Conservation (phyloP, 768 basidiomycete genomes). For the Favolaschia claudopus region DNA sequence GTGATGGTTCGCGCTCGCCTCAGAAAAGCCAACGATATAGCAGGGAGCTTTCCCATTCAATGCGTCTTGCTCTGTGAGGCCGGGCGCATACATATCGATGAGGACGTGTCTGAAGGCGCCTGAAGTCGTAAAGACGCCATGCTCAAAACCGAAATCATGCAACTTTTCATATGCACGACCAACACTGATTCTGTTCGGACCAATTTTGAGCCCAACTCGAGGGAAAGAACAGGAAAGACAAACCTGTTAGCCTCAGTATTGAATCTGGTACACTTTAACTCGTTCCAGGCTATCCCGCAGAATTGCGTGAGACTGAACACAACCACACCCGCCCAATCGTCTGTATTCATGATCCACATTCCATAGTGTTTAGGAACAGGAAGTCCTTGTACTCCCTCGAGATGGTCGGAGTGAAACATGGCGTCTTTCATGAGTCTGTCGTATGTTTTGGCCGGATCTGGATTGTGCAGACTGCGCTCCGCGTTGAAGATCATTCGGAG, state of each 20-base stretch:
- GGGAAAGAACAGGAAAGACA: not conserved
- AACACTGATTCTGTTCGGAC: slow-evolving; percentile 5
- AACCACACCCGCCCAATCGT: slow-evolving; percentile 11
- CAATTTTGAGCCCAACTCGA: no score
- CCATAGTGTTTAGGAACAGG: slow-evolving; percentile 9
- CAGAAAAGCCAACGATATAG: slow-evolving; percentile 13
- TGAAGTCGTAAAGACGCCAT: not conserved
- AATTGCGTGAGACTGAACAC: slow-evolving; percentile 14
- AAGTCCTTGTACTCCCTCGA: not conserved
- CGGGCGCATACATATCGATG: not conserved
- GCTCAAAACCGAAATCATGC: not conserved
- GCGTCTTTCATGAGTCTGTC: slow-evolving; percentile 5
- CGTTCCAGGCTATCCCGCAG: slow-evolving; percentile 5
- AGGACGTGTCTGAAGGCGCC: not conserved
- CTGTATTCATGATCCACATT: slow-evolving; percentile 11
- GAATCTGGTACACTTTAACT: not conserved
- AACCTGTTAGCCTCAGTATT: slow-evolving; percentile 10
- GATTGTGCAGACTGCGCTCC: not conserved
- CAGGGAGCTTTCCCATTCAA: slow-evolving; percentile 1
- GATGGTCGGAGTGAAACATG: slow-evolving; percentile 6
- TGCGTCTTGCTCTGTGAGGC: not conserved
- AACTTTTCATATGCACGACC: slow-evolving; percentile 5
- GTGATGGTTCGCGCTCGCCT: not conserved
- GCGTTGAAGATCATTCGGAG: slow-evolving; percentile 12
- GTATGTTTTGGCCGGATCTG: not conserved